Conservation (phyloP, 1,284 basidiomycete species). For the Anthracocystis walkeri region DNA sequence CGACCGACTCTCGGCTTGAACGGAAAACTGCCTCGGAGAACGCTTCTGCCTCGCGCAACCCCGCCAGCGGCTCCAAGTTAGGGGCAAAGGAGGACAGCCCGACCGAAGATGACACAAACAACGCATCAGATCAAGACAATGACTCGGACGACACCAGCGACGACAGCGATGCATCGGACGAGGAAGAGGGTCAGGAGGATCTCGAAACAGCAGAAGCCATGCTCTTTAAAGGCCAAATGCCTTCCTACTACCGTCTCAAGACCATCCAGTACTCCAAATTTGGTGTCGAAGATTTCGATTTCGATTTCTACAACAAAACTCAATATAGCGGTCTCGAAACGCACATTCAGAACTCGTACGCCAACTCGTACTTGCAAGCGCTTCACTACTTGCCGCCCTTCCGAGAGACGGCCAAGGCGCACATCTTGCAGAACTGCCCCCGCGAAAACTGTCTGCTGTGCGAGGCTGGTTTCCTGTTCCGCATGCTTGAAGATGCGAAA, state of each 20-base stretch:
- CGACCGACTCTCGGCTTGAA: slow-evolving; percentile 24
- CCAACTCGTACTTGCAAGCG: slow-evolving; percentile 89
- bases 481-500: slow-evolving; percentile 93
- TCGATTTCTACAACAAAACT: slow-evolving; percentile 77
- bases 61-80: slow-evolving; percentile 11
- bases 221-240: slow-evolving; percentile 72
- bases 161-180: slow-evolving; percentile 41
- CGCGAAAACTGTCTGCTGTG: slow-evolving; percentile 93
- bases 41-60: slow-evolving; percentile 1
- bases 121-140: slow-evolving; percentile 5
- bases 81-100: slow-evolving; percentile 11
- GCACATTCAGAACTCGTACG: slow-evolving; percentile 96
- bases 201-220: slow-evolving; percentile 41
- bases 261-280: slow-evolving; percentile 99
- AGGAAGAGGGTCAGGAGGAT: slow-evolving; percentile 52
- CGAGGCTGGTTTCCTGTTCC: slow-evolving; percentile 92
- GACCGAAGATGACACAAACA: slow-evolving; percentile 5
- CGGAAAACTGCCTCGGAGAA: slow-evolving; percentile 10
- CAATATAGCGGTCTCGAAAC: slow-evolving; percentile 92
- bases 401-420: slow-evolving; percentile 85
- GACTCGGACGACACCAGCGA: slow-evolving; percentile 8
- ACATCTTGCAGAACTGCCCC: slow-evolving; percentile 82
- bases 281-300: slow-evolving; percentile 99
- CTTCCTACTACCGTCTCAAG: slow-evolving; percentile 87
- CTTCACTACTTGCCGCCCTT: slow-evolving; percentile 87